phyloP scores from a whole-genome alignment of 371 early-diverging fungal genomes.

The Mortierella sp. region DNA sequence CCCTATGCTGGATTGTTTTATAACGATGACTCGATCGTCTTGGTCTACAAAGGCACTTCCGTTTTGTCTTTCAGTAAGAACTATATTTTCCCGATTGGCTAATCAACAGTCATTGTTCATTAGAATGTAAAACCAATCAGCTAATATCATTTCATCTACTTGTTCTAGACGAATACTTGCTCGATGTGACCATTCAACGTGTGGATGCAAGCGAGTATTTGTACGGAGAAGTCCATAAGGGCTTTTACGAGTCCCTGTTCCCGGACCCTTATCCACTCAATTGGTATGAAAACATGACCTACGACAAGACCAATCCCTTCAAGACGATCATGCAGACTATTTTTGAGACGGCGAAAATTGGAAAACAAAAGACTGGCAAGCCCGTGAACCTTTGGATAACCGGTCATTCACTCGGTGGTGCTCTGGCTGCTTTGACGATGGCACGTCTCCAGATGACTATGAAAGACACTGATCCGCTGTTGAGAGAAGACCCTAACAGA shows the following conservation, averaged over 20 bases:
- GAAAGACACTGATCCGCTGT: constrained; percentile 46
- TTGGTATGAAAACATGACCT: constrained; percentile 15
- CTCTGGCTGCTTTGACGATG: constrained; percentile 60
- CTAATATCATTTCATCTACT: background rate
- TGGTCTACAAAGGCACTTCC: constrained; percentile 66
- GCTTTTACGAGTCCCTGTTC: constrained; percentile 53
- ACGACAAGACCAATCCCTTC: constrained; percentile 61
- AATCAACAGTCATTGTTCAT: no score
- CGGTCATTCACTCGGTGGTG: constrained; percentile 67
- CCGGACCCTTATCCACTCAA: constrained; percentile 41
- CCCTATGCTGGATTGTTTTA: constrained; percentile 67
- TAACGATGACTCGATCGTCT: constrained; percentile 57
- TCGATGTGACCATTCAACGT: constrained; percentile 45
- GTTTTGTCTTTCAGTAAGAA: constrained; percentile 52
- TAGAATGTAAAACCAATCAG: background rate
- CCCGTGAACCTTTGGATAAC: constrained; percentile 66
- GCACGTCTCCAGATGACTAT: constrained; percentile 62
- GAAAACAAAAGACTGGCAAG: constrained; percentile 34
- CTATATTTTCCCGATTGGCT: no score
- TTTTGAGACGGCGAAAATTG: constrained; percentile 43
- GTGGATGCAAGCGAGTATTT: constrained; percentile 42
- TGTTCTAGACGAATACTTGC: constrained; percentile 60
- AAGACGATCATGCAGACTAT: constrained; percentile 59
- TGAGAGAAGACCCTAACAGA: constrained; percentile 6
- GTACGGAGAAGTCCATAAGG: constrained; percentile 54